Conservation (phyloP, 2,329 filamentous ascomycete genomes). For the Aspergillus hiratsukae region DNA sequence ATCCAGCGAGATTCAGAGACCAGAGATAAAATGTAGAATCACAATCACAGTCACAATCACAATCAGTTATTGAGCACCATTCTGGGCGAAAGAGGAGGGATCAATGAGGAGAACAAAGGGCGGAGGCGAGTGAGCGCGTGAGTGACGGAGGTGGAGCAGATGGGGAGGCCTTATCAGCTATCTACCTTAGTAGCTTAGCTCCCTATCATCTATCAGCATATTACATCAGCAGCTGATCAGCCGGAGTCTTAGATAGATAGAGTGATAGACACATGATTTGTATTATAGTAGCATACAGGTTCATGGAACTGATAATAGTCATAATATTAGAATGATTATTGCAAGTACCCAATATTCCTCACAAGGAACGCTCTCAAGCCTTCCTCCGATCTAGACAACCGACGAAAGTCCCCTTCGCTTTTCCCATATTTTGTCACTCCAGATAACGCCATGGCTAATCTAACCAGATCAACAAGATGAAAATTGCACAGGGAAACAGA, state of each 20-base stretch:
- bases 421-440: conserved; percentile 1
- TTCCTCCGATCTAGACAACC: not conserved
- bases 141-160: not conserved
- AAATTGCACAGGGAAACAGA: not conserved
- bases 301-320: not conserved
- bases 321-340: conserved; percentile 7
- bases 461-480: conserved; percentile 4
- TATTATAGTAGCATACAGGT: too few species aligned
- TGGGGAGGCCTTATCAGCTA: conserved; percentile 8
- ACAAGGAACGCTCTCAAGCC: not conserved
- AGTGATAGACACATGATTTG: not conserved
- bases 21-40: not conserved
- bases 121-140: not conserved
- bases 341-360: not conserved
- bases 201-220: not conserved
- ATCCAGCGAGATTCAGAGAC: not conserved
- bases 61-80: conserved; percentile 11
- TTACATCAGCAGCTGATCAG: conserved; percentile 6
- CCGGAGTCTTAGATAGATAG: too few species aligned
- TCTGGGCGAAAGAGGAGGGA: not conserved
- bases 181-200: too few species aligned
- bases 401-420: not conserved
- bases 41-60: not conserved
- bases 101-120: not conserved
- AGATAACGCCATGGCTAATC: conserved; percentile 10